phyloP scores from a whole-genome alignment of 106 monocot genomes.

The Apostasia shenzhenica region DNA sequence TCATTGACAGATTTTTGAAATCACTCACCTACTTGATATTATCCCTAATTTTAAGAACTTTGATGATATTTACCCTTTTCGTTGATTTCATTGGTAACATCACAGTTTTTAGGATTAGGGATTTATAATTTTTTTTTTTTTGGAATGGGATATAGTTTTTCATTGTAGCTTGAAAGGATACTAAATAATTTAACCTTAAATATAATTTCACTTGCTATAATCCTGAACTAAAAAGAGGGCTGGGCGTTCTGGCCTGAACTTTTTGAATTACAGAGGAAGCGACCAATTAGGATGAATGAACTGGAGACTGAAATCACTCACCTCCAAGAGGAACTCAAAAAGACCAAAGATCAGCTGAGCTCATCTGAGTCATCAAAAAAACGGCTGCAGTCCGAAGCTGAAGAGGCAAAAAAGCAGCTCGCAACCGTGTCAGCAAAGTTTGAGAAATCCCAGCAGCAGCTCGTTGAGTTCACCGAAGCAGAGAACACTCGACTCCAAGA shows the following conservation, averaged over 20 bases:
- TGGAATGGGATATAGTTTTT: neutral
- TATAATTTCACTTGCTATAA: neutral
- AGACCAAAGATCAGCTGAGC: conserved; percentile 61
- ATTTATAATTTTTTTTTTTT: neutral
- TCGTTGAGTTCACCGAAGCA: conserved; percentile 48
- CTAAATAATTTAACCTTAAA: neutral
- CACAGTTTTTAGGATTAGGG: no score
- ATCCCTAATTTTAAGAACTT: no score
- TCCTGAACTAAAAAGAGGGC: neutral
- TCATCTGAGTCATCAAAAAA: conserved; percentile 47
- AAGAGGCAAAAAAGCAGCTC: conserved; percentile 54
- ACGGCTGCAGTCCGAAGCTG: conserved; percentile 54
- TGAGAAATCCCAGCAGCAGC: conserved; percentile 43
- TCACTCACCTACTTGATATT: no score
- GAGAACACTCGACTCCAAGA: conserved; percentile 62
- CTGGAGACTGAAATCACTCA: conserved; percentile 58
- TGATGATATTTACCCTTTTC: no score
- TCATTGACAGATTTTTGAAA: no score
- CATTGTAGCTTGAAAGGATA: neutral
- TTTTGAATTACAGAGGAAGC: conserved; percentile 41
- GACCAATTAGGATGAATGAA: conserved; percentile 30
- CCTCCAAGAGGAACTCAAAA: conserved; percentile 73
- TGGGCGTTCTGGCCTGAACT: neutral
- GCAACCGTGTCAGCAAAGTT: conserved; percentile 29
- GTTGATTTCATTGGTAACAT: no score